These are phyloP conservation scores for Yamadazyma buinensis DNA, from an alignment of 1,139 yeast genomes.

Conservation along the genomic window DNA sequence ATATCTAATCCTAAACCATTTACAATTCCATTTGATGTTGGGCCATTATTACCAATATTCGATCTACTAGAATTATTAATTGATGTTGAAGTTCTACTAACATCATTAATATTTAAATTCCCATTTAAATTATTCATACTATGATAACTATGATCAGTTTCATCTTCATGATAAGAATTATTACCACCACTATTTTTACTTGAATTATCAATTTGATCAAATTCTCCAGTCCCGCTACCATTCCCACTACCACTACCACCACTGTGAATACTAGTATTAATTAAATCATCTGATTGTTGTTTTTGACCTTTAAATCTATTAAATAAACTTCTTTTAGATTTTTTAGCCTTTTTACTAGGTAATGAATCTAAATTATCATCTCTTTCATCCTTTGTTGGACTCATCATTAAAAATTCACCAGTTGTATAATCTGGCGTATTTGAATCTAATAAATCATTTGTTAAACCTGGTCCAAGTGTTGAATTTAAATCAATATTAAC, in stretches of 20 bases:
- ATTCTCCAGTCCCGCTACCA: slow-evolving; percentile 1
- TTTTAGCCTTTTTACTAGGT: slow-evolving; percentile 25
- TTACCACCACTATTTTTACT: slow-evolving; percentile 12
- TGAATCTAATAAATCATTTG: not conserved
- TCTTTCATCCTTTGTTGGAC: slow-evolving; percentile 21
- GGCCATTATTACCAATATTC: slow-evolving; percentile 6
- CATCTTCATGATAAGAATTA: slow-evolving; percentile 11
- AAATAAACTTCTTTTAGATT: slow-evolving; percentile 36
- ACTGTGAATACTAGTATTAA: too few species aligned
- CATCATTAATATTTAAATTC: slow-evolving; percentile 3
- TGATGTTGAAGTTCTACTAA: slow-evolving; percentile 26
- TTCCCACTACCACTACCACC: not conserved
- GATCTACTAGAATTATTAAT: slow-evolving; percentile 18
- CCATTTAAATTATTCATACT: not conserved
- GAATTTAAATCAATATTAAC: too few species aligned
- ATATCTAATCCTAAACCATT: slow-evolving; percentile 1
- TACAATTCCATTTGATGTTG: not conserved
- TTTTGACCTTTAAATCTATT: slow-evolving; percentile 34
- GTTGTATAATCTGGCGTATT: slow-evolving; percentile 9
- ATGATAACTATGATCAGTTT: slow-evolving; percentile 4
- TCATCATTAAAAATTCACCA: slow-evolving; percentile 18
- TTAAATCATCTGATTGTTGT: too few species aligned
- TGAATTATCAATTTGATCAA: slow-evolving; percentile 9
- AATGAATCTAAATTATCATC: slow-evolving; percentile 17
- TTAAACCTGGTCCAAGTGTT: slow-evolving; percentile 3